Evolutionary conservation across 768 basidiomycete species (phyloP), one percentile per base, ranked within the genome.

Genomic region (Amanita fuliginea): DNA sequence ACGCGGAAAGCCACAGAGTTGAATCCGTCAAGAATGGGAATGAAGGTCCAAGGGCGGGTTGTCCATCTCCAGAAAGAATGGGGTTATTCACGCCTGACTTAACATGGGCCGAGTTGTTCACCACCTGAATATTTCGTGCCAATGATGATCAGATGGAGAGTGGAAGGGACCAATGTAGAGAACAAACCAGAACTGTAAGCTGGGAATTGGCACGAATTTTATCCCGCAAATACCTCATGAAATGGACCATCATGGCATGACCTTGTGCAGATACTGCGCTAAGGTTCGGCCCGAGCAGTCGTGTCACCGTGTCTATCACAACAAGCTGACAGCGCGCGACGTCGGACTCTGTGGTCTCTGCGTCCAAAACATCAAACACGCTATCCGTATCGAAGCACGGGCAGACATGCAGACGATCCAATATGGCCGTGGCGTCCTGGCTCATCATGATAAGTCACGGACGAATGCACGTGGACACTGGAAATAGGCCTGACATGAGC

Each of bases 11-110:
- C 86, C 86, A 89, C n/a, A 90, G 55, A 0, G 82, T 84, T 13
- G 76, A 78, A 56, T 89, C 87, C 1, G 79, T 76, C 60, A 86
- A 63, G 61, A 77, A 84, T 6, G 80, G 68, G 53, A 89, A 90
- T 1, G 85, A 81, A 1, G 86, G 80, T 0, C 86, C 87, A 11
- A 90, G 68, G 0, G 84, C 83, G 4, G 86, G 85, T 57, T 84
- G 87, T 50, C 37, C 39, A 48, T 76, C 69, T 6, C 60, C 65
- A 21, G 54, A 44, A 5, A 32, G 16, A 35, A 2, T 54, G 44
- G 47, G 42, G 53, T 26, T 35, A 35, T 44, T 54, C 51, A 54
- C 54, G 50, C 42, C 52, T 21, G 54, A 47, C 24, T 51, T 43
- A 28, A 52, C 59, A 41, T 56, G 57, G 6, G 76, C 71, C 0